Conservation (phyloP, 2,329 filamentous ascomycete genomes). For the Trichophyton equinum region DNA sequence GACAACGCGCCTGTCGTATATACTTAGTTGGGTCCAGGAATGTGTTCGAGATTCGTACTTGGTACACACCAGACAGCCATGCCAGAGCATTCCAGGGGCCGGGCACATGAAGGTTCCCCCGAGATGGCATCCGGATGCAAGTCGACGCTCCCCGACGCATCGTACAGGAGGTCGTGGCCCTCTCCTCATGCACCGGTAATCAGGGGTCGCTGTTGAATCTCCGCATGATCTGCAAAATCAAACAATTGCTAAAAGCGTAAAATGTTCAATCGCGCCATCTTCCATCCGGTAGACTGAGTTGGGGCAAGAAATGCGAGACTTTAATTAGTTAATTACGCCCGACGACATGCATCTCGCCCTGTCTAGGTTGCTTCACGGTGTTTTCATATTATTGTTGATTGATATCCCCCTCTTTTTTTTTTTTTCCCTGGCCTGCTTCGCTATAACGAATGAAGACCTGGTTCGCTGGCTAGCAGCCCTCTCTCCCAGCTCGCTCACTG, state of each 20-base stretch:
- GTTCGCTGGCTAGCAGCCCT: no score
- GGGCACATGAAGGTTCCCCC: not conserved
- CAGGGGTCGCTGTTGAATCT: not conserved
- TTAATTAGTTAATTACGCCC: not conserved
- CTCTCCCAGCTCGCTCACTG: not conserved
- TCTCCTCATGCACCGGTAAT: not conserved
- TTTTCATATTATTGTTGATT: not conserved
- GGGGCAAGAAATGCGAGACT: not conserved
- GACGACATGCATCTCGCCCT: not conserved
- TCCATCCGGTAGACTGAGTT: not conserved
- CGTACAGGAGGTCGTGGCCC: not conserved
- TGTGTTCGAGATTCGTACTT: not conserved
- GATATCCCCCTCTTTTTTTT: not conserved
- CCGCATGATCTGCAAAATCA: constrained; percentile 4
- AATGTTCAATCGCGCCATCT: not conserved
- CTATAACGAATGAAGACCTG: no score
- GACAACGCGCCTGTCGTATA: constrained; percentile 2
- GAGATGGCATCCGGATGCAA: constrained; percentile 4
- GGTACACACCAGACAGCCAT: not conserved
- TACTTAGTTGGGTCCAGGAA: not conserved
- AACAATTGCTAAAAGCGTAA: not conserved
- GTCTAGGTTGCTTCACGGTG: not conserved
- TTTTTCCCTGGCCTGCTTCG: not conserved
- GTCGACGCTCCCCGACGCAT: not conserved
- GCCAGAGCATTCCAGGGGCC: not conserved